Evolutionary conservation across 352 stramenopile species (phyloP).

Genomic region (Globisporangium ultimum): DNA sequence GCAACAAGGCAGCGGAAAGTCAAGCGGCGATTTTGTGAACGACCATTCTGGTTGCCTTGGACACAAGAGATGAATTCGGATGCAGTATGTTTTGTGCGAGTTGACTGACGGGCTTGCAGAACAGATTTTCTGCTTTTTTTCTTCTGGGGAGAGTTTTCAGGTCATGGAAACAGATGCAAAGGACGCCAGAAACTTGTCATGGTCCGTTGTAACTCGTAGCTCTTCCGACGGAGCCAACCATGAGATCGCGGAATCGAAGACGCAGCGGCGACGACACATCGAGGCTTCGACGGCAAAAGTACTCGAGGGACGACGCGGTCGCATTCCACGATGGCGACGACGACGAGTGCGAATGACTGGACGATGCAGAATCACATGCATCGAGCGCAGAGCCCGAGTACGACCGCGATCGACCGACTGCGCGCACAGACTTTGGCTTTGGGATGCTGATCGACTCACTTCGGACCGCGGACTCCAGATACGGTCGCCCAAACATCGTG

Average conservation of each 20-base stretch:
- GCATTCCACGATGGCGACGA: constrained; percentile 52
- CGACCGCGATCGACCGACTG: constrained; percentile 4
- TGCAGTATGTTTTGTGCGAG: too few relatives aligned
- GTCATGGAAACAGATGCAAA: not conserved
- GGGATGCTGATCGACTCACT: constrained; percentile 62
- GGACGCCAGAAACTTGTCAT: constrained; percentile 2
- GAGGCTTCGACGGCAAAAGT: constrained; percentile 65
- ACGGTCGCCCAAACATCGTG: constrained; percentile 8
- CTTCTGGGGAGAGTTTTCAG: too few relatives aligned
- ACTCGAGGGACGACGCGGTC: constrained; percentile 33
- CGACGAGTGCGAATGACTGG: constrained; percentile 29
- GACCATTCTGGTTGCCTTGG: too few relatives aligned
- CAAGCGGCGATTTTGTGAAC: too few relatives aligned
- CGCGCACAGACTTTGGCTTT: constrained; percentile 5
- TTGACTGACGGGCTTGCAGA: too few relatives aligned
- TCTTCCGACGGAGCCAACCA: constrained; percentile 48
- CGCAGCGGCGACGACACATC: constrained; percentile 66
- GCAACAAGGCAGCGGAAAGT: too few relatives aligned
- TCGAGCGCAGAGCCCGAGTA: constrained; percentile 1
- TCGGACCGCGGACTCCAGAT: constrained; percentile 4
- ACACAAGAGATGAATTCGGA: too few relatives aligned
- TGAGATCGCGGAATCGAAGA: constrained; percentile 54
- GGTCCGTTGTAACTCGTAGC: constrained; percentile 49
- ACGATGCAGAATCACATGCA: constrained; percentile 7
- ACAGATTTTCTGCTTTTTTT: not conserved